Base-by-base conservation (phyloP, 352 stramenopile species). In the Peronospora destructor region DNA sequence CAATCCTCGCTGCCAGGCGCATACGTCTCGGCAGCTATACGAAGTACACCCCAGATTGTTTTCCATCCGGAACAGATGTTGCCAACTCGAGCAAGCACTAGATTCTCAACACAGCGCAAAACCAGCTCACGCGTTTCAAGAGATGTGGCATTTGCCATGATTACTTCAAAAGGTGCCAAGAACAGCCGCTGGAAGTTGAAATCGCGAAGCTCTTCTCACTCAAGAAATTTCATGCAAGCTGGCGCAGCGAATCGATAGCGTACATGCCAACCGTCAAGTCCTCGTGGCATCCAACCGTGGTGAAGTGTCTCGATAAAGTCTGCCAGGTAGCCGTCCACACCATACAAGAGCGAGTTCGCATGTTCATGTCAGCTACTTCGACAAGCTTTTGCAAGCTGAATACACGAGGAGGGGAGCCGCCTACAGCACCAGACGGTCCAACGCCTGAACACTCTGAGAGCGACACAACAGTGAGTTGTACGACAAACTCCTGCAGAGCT, bases 151-250 rank as follows among this genome's bases (percentile, higher is more conserved):
- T 88, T 88, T 4, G 77, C 73, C 64, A 97, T 96, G 49, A 98
- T 96, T 10, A 91, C 71, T 62, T 97, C 88, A 61, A 99, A 99
- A 13, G 97, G 96, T 38, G 88, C 84, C 25, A 99, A 80, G 67
- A 99, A 99, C 25, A 98, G 66, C 10, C 95, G 71, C 71, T 99
- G 97, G 61, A 99, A 99, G 70, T 98, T 98, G 59, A 99, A 99
- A 54, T 98, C 94, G 37, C 91, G 89, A 8, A 99, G 79, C 58
- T 99, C 97, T 19, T 96, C 86, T 54, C 98, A 98, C 58, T 98
- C 94, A 1, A 99, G 71, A 66, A 99, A 99, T 66, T 99, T 99
- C 64, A 99, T 96, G 51, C 95, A n/a, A 99, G 76, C 72, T 99
- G 97, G 32, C 97, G 95, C 16, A 99, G 75, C 16, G 95, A 97